phyloP scores from a whole-genome alignment of 345 rosid genomes.

The Populus simonii region DNA sequence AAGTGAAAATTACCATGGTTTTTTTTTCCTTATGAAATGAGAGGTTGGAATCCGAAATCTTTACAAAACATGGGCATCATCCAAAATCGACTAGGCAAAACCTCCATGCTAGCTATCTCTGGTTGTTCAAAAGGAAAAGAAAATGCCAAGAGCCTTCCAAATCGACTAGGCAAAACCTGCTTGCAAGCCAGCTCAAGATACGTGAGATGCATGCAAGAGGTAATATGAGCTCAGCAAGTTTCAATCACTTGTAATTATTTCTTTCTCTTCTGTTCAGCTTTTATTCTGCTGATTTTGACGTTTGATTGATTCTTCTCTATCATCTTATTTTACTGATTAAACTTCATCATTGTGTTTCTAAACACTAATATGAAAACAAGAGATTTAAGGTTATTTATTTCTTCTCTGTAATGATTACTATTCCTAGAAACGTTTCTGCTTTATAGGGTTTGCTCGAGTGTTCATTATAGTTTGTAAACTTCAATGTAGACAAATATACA shows the following conservation, averaged over 20 bases:
- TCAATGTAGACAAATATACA: constrained; percentile 23
- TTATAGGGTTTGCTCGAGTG: background rate
- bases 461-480: background rate
- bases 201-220: background rate
- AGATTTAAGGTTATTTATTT: background rate
- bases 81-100: too few relatives aligned
- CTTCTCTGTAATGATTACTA: background rate
- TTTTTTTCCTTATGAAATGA: too few relatives aligned
- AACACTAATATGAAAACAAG: background rate
- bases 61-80: too few relatives aligned
- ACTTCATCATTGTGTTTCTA: background rate
- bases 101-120: too few relatives aligned
- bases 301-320: background rate
- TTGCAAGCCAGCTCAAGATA: background rate
- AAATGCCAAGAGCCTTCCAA: too few relatives aligned
- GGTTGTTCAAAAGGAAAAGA: too few relatives aligned
- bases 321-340: background rate
- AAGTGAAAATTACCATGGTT: background rate
- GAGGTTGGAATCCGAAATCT: too few relatives aligned
- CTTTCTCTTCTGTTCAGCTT: background rate
- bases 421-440: background rate
- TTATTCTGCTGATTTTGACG: background rate
- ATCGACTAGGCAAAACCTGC: background rate
- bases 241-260: background rate
- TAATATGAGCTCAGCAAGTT: background rate